Evolutionary conservation across 2,329 filamentous ascomycete genomes (phyloP).

Genomic region (Biscogniauxia marginata): DNA sequence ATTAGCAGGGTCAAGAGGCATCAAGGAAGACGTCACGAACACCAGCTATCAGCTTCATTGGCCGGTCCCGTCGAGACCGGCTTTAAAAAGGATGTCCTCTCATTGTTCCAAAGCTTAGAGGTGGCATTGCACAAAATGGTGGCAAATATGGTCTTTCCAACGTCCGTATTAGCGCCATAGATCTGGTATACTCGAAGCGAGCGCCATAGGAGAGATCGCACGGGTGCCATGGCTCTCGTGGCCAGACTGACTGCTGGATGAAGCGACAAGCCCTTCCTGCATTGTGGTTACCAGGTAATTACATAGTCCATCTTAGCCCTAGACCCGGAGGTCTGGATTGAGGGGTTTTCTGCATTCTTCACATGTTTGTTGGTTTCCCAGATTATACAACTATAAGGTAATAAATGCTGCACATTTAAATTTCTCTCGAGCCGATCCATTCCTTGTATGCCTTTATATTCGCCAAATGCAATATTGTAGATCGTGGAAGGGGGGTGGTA

Average conservation of each 20-base stretch:
- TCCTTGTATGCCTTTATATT: not conserved
- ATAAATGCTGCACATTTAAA: not conserved
- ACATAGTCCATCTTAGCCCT: not conserved
- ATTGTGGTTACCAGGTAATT: not conserved
- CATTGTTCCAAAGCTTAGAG: constrained; percentile 42
- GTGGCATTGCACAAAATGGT: constrained; percentile 68
- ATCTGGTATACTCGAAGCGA: constrained; percentile 70
- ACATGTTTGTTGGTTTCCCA: not conserved
- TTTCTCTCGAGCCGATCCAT: not conserved
- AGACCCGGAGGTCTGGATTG: not conserved
- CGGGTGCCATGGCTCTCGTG: constrained; percentile 40
- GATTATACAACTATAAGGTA: not conserved
- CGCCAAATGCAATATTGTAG: not conserved
- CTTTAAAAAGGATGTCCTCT: constrained; percentile 67
- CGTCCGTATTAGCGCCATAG: constrained; percentile 80
- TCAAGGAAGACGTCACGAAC: constrained; percentile 27
- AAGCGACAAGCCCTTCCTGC: not conserved
- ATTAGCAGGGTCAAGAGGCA: not conserved
- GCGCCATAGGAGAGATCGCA: constrained; percentile 65
- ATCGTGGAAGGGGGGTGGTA: no score
- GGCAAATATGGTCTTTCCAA: constrained; percentile 80
- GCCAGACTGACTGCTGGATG: not conserved
- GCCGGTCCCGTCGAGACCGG: constrained; percentile 75
- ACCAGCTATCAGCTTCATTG: constrained; percentile 70
- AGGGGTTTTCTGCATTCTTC: not conserved